Conservation (phyloP, 2,329 filamentous ascomycete genomes). For the Fusarium torulosum region DNA sequence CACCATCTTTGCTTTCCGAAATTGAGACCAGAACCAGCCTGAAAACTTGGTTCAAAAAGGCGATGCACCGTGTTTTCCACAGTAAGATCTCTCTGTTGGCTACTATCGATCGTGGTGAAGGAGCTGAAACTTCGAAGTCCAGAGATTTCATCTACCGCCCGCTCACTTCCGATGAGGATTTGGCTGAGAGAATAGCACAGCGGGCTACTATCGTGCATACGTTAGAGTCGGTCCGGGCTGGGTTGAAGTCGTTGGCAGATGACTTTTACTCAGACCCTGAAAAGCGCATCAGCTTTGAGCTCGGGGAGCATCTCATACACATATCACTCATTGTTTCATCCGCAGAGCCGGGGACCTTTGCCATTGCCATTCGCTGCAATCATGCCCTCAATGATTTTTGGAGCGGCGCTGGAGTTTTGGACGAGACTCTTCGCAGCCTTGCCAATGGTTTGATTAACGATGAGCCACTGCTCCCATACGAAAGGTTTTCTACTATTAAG, state of each 20-base stretch:
- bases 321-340: slow-evolving; percentile 1
- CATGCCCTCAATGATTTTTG: slow-evolving; percentile 20
- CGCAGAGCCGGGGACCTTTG: not conserved
- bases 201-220: not conserved
- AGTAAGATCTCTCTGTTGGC: not conserved
- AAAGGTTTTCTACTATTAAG: too few relatives aligned
- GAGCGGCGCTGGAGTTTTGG: slow-evolving; percentile 2
- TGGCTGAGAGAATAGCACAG: not conserved
- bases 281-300: slow-evolving; percentile 8
- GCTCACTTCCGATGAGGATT: not conserved
- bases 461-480: not conserved
- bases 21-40: not conserved
- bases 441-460: not conserved
- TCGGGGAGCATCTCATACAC: slow-evolving; percentile 2
- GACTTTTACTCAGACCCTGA: slow-evolving; percentile 4
- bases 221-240: not conserved
- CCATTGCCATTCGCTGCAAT: slow-evolving; percentile 6
- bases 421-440: not conserved
- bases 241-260: slow-evolving; percentile 7
- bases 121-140: not conserved
- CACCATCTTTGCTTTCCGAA: not conserved
- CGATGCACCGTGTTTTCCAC: not conserved
- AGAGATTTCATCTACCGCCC: slow-evolving; percentile 11
- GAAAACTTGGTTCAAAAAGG: not conserved
- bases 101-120: slow-evolving; percentile 1